Percentiles rank a stretch among this genome's conserved stretches.
These are phyloP conservation scores for Diaporthe amygdali DNA, from an alignment of 2,329 filamentous ascomycete genomes.

Conservation along the genomic window DNA sequence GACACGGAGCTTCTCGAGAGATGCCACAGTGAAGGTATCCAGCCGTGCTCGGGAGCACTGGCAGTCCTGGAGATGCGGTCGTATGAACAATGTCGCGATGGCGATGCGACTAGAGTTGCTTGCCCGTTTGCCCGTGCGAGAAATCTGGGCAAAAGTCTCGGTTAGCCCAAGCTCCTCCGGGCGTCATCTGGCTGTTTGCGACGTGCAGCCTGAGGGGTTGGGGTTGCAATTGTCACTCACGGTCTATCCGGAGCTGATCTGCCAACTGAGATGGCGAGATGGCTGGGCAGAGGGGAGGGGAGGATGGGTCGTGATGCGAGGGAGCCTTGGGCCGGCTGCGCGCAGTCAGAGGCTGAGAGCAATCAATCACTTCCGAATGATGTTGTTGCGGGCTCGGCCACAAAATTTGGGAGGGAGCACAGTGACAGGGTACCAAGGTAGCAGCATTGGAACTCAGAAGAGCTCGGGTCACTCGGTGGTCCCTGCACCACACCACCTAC, in stretches of 20 bases:
- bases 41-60: not conserved
- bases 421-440: constrained; percentile 8
- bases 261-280: not conserved
- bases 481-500: not conserved
- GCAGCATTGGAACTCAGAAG: not conserved
- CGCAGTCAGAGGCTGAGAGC: constrained; percentile 20
- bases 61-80: not conserved
- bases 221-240: not conserved
- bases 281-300: not conserved
- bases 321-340: constrained; percentile 15
- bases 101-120: not conserved
- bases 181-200: not conserved
- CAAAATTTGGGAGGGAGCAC: constrained; percentile 23
- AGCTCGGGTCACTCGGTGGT: constrained; percentile 11
- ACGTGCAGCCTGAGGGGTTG: not conserved
- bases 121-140: constrained; percentile 4
- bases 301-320: constrained; percentile 9
- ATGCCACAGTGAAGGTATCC: not conserved
- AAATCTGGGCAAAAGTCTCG: constrained; percentile 8
- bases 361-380: constrained; percentile 14
- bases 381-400: constrained; percentile 26
- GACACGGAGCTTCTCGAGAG: constrained; percentile 16
- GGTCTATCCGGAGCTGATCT: not conserved
- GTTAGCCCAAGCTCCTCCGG: constrained; percentile 1
- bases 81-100: not conserved